These are phyloP conservation scores for Exophiala alcalophila DNA, from an alignment of 2,329 filamentous ascomycete genomes.

Conservation along the genomic window DNA sequence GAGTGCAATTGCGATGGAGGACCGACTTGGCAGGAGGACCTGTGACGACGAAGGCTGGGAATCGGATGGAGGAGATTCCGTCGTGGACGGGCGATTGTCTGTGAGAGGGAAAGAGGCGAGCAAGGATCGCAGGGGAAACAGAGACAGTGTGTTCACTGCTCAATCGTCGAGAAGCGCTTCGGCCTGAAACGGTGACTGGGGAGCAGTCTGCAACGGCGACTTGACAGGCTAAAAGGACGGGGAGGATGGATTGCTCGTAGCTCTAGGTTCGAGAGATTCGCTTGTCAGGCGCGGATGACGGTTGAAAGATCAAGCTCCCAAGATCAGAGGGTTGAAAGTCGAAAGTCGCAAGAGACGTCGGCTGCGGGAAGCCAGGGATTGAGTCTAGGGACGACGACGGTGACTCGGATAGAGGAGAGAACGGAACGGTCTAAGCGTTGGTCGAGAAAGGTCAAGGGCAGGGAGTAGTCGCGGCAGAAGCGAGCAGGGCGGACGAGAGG, in stretches of 20 bases:
- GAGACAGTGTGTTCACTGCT: slow-evolving; percentile 1
- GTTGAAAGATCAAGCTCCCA: slow-evolving; percentile 3
- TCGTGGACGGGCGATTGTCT: neutral
- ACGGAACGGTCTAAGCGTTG: too few species aligned
- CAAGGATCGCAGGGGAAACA: slow-evolving; percentile 3
- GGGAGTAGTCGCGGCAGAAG: neutral
- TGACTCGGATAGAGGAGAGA: slow-evolving; percentile 5
- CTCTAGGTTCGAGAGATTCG: slow-evolving; percentile 9
- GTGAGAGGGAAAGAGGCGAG: slow-evolving; percentile 1
- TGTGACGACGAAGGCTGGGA: slow-evolving; percentile 1
- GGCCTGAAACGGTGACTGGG: slow-evolving; percentile 16
- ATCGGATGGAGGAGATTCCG: neutral
- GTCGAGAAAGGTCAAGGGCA: slow-evolving; percentile 10
- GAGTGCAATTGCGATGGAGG: slow-evolving; percentile 13
- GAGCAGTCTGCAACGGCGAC: slow-evolving; percentile 13
- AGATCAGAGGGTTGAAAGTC: neutral
- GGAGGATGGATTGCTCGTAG: slow-evolving; percentile 7
- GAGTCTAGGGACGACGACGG: slow-evolving; percentile 7
- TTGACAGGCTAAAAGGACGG: slow-evolving; percentile 6
- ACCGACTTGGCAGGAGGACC: slow-evolving; percentile 15
- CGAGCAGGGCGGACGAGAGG: slow-evolving; percentile 5
- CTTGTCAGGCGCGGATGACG: slow-evolving; percentile 12
- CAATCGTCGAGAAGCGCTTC: neutral
- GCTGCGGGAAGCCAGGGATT: slow-evolving; percentile 6
- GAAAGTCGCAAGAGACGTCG: slow-evolving; percentile 1